Evolutionary conservation across 345 rosid species (phyloP).

Genomic region (Mangifera indica): DNA sequence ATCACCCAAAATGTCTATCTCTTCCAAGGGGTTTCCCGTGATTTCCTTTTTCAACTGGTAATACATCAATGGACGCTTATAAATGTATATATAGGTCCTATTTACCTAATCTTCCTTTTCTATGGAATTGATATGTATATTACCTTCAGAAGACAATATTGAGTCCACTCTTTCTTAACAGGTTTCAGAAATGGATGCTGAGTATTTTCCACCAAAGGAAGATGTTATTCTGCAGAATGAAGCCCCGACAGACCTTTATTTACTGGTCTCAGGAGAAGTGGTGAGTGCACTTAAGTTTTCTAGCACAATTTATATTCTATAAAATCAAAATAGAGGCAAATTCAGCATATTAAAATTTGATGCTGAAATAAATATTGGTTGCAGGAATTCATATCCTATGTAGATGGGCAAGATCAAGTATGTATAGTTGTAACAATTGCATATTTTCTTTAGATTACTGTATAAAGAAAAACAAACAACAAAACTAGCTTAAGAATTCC

Average conservation of each 20-base stretch:
- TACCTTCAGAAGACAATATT: constrained; percentile 13
- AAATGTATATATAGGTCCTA: neutral
- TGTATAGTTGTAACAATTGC: constrained; percentile 7
- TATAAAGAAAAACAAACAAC: constrained; percentile 7
- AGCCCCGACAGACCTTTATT: constrained; percentile 76
- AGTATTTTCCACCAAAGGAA: constrained; percentile 91
- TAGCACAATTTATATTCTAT: neutral
- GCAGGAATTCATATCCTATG: constrained; percentile 53
- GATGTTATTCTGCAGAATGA: constrained; percentile 73
- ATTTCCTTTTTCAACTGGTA: constrained; percentile 95
- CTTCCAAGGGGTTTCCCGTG: constrained; percentile 77
- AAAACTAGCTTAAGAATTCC: constrained; percentile 12
- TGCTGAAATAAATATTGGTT: constrained; percentile 18
- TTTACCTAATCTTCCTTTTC: neutral
- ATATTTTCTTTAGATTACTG: neutral
- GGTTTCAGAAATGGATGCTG: constrained; percentile 92
- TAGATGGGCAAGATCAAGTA: constrained; percentile 62
- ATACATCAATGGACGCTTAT: constrained; percentile 3
- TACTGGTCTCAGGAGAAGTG: constrained; percentile 82
- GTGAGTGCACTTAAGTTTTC: constrained; percentile 39
- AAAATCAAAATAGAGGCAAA: neutral
- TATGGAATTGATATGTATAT: neutral
- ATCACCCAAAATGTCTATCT: constrained; percentile 57
- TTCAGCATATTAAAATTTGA: constrained; percentile 9
- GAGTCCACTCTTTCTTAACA: constrained; percentile 25